Base-by-base conservation (phyloP, 1,284 basidiomycete genomes). In the Leucoagaricus sp. region DNA sequence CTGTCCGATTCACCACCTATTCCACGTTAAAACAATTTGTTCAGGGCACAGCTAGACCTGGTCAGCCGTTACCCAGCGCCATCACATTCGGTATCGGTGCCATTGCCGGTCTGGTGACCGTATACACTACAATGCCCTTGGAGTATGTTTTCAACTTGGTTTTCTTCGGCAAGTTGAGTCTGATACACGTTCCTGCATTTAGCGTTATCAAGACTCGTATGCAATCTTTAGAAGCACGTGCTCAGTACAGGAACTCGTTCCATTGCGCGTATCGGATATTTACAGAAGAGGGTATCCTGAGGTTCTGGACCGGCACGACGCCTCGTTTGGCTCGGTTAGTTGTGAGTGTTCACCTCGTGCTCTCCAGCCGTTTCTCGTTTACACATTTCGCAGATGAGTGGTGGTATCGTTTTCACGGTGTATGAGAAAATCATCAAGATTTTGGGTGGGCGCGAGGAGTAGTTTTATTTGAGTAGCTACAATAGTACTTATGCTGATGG, bases 121-220 rank as follows among this genome's bases (percentile, higher is more conserved):
- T 98, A 2, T 98, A 94, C 75, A 82, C 85, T 36, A 97, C 94
- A 0, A 96, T 96, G 90, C 94, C 94, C 4, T 80, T 97, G 17
- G 94, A 96, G 93, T 94, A 61, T 64, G 91, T 80, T 7, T 38
- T 34, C 28, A 55, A 44, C 41, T 53, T 21, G 41, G 45, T 31
- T 40, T 21, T 26, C 29, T 44, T n/a, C n/a, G n/a, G n/a, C n/a
- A n/a, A n/a, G n/a, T n/a, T n/a, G n/a, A n/a, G 42, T 40, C 23
- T 49, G 26, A 49, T 23, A 44, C 42, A 28, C 21, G 29, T 21
- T 49, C 28, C 25, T 60, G 28, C 31, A 44, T 49, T 46, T 64
- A 96, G 94, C 68, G 95, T 98, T 17, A 86, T 98, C 75, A 98
- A 98, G 75, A 98, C 96, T 10, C 85, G 96, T 41, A 98, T 99